These are phyloP conservation scores for Eremochloa ophiuroides DNA, from an alignment of 176 grass and related monocot genomes.

Conservation along the genomic window DNA sequence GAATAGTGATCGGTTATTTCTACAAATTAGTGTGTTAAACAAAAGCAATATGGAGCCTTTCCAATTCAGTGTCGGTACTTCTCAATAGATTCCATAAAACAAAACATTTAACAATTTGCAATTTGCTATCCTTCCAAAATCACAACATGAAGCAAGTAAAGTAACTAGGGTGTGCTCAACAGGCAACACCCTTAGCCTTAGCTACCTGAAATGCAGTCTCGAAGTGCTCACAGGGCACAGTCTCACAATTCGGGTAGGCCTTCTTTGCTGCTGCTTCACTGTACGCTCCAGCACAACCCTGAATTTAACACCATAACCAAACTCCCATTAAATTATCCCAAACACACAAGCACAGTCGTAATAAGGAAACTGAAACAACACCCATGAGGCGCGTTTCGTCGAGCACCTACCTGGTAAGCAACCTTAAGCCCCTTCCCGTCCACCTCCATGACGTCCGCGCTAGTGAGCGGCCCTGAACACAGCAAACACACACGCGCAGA, in stretches of 20 bases:
- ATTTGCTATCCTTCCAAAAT: background rate
- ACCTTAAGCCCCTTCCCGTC: slow-evolving; percentile 46
- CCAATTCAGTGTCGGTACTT: background rate
- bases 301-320: slow-evolving; percentile 6
- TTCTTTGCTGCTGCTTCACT: slow-evolving; percentile 83
- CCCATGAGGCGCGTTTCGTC: background rate
- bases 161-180: background rate
- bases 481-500: background rate
- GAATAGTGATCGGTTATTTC: background rate
- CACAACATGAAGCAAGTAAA: background rate
- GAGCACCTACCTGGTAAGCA: slow-evolving; percentile 84
- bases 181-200: background rate
- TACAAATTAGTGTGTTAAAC: background rate
- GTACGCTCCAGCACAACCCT: slow-evolving; percentile 81
- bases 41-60: background rate
- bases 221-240: slow-evolving; percentile 86
- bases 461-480: slow-evolving; percentile 47
- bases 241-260: slow-evolving; percentile 77
- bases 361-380: background rate
- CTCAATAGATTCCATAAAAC: background rate
- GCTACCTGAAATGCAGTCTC: slow-evolving; percentile 75
- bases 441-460: slow-evolving; percentile 32
- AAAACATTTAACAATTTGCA: background rate
- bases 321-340: background rate
- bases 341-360: background rate